A percentile compares a stretch with the other conserved stretches of the same genome.
Conservation (phyloP, 441 rosid genomes). For the Populus hybrid region DNA sequence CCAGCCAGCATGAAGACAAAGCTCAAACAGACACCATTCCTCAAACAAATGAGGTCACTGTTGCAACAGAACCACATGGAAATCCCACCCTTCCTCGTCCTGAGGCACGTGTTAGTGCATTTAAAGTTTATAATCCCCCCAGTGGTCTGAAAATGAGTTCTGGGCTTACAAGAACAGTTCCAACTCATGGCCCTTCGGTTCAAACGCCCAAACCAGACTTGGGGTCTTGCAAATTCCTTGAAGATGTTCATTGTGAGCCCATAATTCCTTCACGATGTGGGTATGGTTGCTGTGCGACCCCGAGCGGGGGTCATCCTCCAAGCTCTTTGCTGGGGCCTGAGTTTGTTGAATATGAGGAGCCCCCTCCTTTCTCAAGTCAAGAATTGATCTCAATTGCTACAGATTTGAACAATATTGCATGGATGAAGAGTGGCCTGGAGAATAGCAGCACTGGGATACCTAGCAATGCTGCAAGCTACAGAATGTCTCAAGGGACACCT, state of each 20-base stretch:
- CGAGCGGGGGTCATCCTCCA: slow-evolving; percentile 24
- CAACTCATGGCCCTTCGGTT: slow-evolving; percentile 52
- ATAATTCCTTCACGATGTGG: slow-evolving; percentile 62
- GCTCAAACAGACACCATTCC: slow-evolving; percentile 12
- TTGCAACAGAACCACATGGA: slow-evolving; percentile 19
- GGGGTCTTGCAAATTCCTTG: slow-evolving; percentile 46
- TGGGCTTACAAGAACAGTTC: slow-evolving; percentile 32
- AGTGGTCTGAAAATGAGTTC: slow-evolving; percentile 30
- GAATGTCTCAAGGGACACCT: slow-evolving; percentile 30
- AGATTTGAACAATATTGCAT: slow-evolving; percentile 80
- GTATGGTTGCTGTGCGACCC: slow-evolving; percentile 55
- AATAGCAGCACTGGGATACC: slow-evolving; percentile 23
- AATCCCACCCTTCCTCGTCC: slow-evolving; percentile 46
- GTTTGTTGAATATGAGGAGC: slow-evolving; percentile 83
- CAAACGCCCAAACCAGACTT: slow-evolving; percentile 50
- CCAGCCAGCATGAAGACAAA: slow-evolving; percentile 30
- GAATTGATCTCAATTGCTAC: slow-evolving; percentile 79
- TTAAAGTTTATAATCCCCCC: slow-evolving; percentile 52
- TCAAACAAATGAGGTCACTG: slow-evolving; percentile 18
- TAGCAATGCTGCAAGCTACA: slow-evolving; percentile 24
- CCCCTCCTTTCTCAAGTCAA: slow-evolving; percentile 57
- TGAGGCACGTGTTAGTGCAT: slow-evolving; percentile 65
- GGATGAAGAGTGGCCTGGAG: slow-evolving; percentile 77
- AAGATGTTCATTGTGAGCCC: slow-evolving; percentile 52
- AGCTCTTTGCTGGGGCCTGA: slow-evolving; percentile 67